Percentiles rank a stretch among this genome's conserved stretches.
Evolutionary conservation across 2,329 filamentous ascomycete species (phyloP).

Genomic region (Fusarium xylarioides): DNA sequence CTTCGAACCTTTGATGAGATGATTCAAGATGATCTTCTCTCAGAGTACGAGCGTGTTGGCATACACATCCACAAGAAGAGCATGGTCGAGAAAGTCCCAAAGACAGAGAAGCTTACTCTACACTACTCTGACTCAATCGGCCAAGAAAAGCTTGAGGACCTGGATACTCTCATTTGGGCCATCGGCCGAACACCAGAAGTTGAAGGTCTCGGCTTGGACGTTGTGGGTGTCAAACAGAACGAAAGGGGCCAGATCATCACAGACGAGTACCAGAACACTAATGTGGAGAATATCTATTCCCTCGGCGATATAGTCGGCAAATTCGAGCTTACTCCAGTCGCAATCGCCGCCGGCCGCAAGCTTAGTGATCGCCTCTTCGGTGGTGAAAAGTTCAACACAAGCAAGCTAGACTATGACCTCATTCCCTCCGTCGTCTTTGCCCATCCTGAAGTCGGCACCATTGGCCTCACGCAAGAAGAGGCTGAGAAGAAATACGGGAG

Average conservation of each 20-base stretch:
- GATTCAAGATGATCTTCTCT: background rate
- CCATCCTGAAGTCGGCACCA: background rate
- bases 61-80: background rate
- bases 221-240: accelerated
- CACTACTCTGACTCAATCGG: background rate
- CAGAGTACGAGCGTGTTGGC: background rate
- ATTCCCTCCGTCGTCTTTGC: background rate
- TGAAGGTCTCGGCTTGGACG: background rate
- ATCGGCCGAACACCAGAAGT: background rate
- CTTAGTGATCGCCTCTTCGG: background rate
- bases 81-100: background rate
- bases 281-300: background rate
- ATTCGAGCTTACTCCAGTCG: background rate
- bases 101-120: background rate
- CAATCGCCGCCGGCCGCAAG: background rate
- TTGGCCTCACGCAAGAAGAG: background rate
- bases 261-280: background rate
- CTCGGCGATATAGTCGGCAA: background rate
- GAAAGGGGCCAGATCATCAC: background rate
- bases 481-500: background rate
- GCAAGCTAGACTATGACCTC: background rate
- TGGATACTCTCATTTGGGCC: background rate
- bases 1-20: background rate
- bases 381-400: accelerated
- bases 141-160: background rate